A percentile compares a stretch with the other conserved stretches of the same genome.
These are phyloP conservation scores for Raphidocelis subcapitata DNA, from an alignment of 139 green algal species.

Conservation along the genomic window DNA sequence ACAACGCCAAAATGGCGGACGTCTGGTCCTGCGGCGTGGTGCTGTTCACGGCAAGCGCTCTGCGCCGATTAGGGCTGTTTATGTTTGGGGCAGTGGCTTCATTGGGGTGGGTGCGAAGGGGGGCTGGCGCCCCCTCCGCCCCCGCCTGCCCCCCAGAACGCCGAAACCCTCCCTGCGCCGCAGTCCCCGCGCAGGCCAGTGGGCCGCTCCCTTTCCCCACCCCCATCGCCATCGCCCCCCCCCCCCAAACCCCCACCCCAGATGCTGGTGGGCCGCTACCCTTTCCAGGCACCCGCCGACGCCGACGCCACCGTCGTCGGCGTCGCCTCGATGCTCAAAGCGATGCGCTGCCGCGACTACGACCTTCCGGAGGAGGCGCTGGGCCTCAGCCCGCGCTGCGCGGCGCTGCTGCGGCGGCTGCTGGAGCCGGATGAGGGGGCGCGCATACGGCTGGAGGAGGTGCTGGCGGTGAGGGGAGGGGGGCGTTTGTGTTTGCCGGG, in stretches of 20 bases:
- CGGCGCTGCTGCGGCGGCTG: slow-evolving; percentile 35
- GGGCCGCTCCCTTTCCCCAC: no score
- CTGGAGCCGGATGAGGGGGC: slow-evolving; percentile 43
- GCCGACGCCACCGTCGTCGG: slow-evolving; percentile 44
- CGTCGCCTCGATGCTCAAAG: slow-evolving; percentile 40
- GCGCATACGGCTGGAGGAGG: slow-evolving; percentile 49
- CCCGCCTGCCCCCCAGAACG: no score
- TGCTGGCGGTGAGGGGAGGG: slow-evolving; percentile 18
- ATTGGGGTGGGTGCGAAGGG: no score
- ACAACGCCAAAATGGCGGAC: slow-evolving; percentile 55
- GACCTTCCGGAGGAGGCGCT: slow-evolving; percentile 25
- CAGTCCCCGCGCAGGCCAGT: no score
- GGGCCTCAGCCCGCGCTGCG: slow-evolving; percentile 20
- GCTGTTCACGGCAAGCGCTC: no score
- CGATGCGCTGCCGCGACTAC: slow-evolving; percentile 11
- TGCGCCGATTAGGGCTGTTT: no score
- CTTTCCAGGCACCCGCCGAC: slow-evolving; percentile 54
- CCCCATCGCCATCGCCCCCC: no score
- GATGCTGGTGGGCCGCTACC: slow-evolving; percentile 56
- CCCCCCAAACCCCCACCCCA: neutral
- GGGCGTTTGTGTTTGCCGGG: neutral
- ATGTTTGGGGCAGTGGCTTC: no score
- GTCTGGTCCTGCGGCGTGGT: slow-evolving; percentile 80
- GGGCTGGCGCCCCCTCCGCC: no score
- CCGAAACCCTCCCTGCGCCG: no score